Percentiles rank a stretch among this genome's conserved stretches.
Conservation (phyloP, 768 basidiomycete species). For the Lanmaoa rubissima region DNA sequence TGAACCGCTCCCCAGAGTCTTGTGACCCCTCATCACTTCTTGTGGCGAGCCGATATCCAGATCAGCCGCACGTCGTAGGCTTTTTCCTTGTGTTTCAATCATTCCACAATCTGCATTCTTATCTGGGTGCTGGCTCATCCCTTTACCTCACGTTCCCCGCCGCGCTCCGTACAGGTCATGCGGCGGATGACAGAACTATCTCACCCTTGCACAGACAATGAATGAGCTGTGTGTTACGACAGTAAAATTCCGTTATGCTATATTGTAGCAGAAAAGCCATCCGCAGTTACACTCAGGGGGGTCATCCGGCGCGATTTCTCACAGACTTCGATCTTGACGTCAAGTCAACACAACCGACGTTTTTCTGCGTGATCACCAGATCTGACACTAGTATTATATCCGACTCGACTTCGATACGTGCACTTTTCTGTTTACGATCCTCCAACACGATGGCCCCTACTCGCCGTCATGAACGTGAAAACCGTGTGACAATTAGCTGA, state of each 20-base stretch:
- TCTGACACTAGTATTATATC: neutral
- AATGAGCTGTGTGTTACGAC: too few species aligned
- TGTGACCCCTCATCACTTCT: neutral
- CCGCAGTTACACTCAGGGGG: neutral
- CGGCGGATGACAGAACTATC: neutral
- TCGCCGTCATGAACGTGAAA: neutral
- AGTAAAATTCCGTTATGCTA: too few species aligned
- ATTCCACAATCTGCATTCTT: too few species aligned
- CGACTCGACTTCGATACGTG: slow-evolving; percentile 4
- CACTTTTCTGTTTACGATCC: slow-evolving; percentile 16
- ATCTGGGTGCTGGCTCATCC: too few species aligned
- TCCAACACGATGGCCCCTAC: neutral
- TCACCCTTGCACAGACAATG: neutral
- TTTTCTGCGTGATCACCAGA: neutral
- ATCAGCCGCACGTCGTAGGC: too few species aligned
- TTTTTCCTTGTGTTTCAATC: too few species aligned
- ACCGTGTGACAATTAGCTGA: neutral
- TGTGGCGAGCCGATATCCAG: neutral
- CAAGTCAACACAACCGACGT: neutral
- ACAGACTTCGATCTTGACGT: slow-evolving; percentile 15
- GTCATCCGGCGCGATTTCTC: neutral
- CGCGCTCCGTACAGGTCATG: neutral
- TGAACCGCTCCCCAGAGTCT: neutral
- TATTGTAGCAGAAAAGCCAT: neutral
- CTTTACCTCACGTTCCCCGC: too few species aligned